Evolutionary conservation across 1,139 yeast species (phyloP), one percentile per base, ranked within the genome.

Genomic region (Fermentozyma sake): DNA sequence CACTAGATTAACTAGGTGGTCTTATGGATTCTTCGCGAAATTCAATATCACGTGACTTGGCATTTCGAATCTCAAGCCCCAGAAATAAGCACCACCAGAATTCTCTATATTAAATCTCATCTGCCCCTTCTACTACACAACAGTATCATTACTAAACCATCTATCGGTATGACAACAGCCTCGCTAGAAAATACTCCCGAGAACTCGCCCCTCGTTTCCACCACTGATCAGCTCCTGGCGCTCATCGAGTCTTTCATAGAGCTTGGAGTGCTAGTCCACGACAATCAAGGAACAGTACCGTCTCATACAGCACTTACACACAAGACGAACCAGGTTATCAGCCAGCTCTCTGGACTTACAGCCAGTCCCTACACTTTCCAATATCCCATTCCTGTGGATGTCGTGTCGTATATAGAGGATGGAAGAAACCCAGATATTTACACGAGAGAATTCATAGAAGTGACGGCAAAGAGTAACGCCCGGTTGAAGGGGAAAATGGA

Each of bases 371-470:
- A 47, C 24, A 54, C 61, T 2, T 48, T 44, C 20, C 58, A 63
- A 30, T 65, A 50, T 29, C 75, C 79, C 2, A 67, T 85, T 2
- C 95, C 95, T 0, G 52, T 80, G 24, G 95, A 85, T 47, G 87
- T 85, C 10, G 60, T 85, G 6, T 78, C 79, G 35, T 83, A 91
- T 50, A 85, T 91, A 24, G 97, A 91, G 50, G 95, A 87, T 46
- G 98, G 98, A 2, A 67, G 98, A 41, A 91, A 91, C 49, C 98
- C 99, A 0, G 97, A 91, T 50, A 89, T 91, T 26, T 91, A 91
- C 54, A 87, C 97, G 0, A 70, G 98, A 50, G 98, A 93, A 56
- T 91, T 91, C 57, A 86, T 89, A 7, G 98, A 91, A 52, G 85
- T 91, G 23, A 82, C 91, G 12, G 80, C 89, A 16, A 80, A 85